A percentile compares a stretch with the other conserved stretches of the same genome.
phyloP scores from a whole-genome alignment of 805 yeast genomes.

The Torulaspora indica region DNA sequence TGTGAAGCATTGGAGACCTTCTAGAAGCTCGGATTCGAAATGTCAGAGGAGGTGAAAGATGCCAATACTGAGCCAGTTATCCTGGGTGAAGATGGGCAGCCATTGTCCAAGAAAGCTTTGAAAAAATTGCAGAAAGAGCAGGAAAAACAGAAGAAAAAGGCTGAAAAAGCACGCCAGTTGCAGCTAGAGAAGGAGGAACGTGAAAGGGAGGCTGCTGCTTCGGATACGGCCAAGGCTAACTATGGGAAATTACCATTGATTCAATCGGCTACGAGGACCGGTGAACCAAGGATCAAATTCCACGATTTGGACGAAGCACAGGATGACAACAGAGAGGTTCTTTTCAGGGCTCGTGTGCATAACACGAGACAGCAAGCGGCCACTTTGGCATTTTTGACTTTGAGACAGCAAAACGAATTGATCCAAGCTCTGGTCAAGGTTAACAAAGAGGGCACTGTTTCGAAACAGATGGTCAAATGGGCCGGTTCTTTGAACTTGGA shows the following conservation, averaged over 20 bases:
- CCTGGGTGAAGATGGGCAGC: conserved; percentile 78
- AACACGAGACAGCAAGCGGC: conserved; percentile 94
- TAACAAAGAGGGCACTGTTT: conserved; percentile 60
- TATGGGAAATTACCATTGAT: conserved; percentile 88
- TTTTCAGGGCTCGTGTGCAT: conserved; percentile 92
- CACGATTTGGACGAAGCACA: conserved; percentile 40
- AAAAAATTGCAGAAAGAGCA: conserved; percentile 90
- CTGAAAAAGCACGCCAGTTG: conserved; percentile 82
- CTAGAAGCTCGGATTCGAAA: neutral
- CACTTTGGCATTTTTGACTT: conserved; percentile 81
- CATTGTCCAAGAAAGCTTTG: conserved; percentile 87
- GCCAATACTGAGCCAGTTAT: conserved; percentile 26
- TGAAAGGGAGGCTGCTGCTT: conserved; percentile 59
- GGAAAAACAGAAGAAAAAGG: conserved; percentile 90
- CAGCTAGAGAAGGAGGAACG: conserved; percentile 84
- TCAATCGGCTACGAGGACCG: conserved; percentile 84
- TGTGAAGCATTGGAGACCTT: neutral
- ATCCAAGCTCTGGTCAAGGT: conserved; percentile 83
- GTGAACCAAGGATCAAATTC: conserved; percentile 57
- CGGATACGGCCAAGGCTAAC: conserved; percentile 81
- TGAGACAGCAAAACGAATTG: conserved; percentile 82
- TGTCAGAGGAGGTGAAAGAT: conserved; percentile 5
- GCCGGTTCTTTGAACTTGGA: conserved; percentile 80
- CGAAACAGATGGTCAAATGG: conserved; percentile 97
- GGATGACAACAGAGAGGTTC: conserved; percentile 68